phyloP scores from a whole-genome alignment of 2,329 filamentous ascomycete species.

The Xylariaceae sp. region DNA sequence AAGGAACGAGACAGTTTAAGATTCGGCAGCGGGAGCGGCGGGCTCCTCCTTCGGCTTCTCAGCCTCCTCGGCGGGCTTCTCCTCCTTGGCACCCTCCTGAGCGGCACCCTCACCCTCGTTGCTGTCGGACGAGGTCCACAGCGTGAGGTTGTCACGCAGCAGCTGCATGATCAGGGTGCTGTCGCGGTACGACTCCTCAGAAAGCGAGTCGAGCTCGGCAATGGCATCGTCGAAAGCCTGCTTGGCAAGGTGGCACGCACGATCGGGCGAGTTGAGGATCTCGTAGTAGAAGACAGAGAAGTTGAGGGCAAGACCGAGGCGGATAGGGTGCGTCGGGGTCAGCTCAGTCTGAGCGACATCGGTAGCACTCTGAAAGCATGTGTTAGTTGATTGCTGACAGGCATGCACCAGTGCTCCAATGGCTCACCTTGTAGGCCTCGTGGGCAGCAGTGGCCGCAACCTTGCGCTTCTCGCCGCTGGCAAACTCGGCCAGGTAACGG shows the following conservation, averaged over 20 bases:
- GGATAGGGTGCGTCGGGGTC: conserved; percentile 86
- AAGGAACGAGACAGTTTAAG: conserved; percentile 36
- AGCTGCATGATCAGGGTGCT: conserved; percentile 98
- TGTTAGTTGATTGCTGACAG: too few relatives aligned
- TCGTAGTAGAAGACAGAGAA: conserved; percentile 99
- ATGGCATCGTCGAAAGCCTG: conserved; percentile 95
- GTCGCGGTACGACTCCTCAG: conserved; percentile 99
- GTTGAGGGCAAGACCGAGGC: conserved; percentile 85
- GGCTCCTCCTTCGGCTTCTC: conserved; percentile 51
- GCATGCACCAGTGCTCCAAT: too few relatives aligned
- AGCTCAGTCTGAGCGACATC: conserved; percentile 86
- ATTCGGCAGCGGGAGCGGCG: conserved; percentile 40
- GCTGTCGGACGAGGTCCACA: conserved; percentile 97
- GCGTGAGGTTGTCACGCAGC: conserved; percentile 95
- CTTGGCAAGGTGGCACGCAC: conserved; percentile 96
- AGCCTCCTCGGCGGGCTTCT: conserved; percentile 41
- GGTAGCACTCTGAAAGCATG: too few relatives aligned
- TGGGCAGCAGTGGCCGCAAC: conserved; percentile 87
- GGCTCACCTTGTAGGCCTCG: conserved; percentile 96
- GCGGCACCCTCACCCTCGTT: conserved; percentile 65
- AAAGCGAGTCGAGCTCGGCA: conserved; percentile 92
- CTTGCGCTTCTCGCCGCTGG: conserved; percentile 90
- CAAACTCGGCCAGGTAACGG: conserved; percentile 97
- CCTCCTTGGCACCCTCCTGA: conserved; percentile 50
- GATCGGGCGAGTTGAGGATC: conserved; percentile 97